Percentiles rank a stretch among this genome's conserved stretches.
Conservation (phyloP, 768 basidiomycete species). For the Hygrocybe punicea region DNA sequence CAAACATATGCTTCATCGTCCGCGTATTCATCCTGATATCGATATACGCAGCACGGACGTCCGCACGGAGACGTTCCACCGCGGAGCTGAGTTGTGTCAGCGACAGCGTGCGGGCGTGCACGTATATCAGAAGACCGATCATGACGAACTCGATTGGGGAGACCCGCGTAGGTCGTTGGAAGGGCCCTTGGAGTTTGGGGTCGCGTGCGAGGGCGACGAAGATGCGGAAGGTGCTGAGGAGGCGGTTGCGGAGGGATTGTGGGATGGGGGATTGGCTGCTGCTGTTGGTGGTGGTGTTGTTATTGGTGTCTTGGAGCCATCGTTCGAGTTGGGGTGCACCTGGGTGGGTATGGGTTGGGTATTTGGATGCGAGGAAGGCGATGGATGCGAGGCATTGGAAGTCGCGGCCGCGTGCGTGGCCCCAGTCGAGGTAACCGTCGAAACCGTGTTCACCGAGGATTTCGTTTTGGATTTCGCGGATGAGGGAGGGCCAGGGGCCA, state of each 20-base stretch:
- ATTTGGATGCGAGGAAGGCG: conserved; percentile 48
- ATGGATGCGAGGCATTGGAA: conserved; percentile 58
- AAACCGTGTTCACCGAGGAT: conserved; percentile 37
- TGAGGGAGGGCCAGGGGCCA: conserved; percentile 43
- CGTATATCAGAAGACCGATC: conserved; percentile 32
- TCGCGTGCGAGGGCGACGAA: conserved; percentile 34
- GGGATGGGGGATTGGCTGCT: too few relatives aligned
- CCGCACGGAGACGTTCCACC: conserved; percentile 33
- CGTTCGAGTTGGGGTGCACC: conserved; percentile 44
- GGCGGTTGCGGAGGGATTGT: conserved; percentile 16
- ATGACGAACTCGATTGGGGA: conserved; percentile 50
- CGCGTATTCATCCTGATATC: conserved; percentile 66
- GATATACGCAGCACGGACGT: conserved; percentile 42
- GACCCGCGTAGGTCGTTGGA: conserved; percentile 41
- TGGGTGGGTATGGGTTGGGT: conserved; percentile 30
- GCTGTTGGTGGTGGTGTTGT: conserved; percentile 37
- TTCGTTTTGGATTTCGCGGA: conserved; percentile 39
- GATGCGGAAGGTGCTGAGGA: conserved; percentile 35
- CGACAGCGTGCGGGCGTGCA: conserved; percentile 31
- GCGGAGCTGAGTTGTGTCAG: conserved; percentile 44
- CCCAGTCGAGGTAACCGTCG: conserved; percentile 50
- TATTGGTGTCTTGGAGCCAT: conserved; percentile 42
- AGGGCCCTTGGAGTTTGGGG: conserved; percentile 29
- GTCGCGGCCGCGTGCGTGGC: conserved; percentile 47
- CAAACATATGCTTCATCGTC: conserved; percentile 52